Evolutionary conservation across 306 rosid species (phyloP).

Genomic region (Carpinus fangiana): DNA sequence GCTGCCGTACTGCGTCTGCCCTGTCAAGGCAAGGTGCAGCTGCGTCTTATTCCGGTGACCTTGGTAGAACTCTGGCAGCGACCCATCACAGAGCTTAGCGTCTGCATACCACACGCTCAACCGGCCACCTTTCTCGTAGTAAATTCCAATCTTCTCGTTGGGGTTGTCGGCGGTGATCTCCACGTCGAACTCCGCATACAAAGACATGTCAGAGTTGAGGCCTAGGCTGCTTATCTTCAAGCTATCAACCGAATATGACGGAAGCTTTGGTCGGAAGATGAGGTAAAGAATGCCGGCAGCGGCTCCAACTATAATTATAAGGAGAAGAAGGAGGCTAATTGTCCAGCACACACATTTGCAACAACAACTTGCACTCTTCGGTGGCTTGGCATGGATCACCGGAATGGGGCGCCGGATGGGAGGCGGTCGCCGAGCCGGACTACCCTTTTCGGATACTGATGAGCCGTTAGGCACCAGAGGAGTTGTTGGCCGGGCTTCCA

Average conservation of each 20-base stretch:
- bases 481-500: conserved; percentile 37
- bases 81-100: conserved; percentile 71
- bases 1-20: conserved; percentile 69
- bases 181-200: conserved; percentile 73
- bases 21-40: conserved; percentile 62
- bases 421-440: conserved; percentile 28
- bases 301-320: conserved; percentile 60
- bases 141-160: conserved; percentile 81
- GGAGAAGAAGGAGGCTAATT: conserved; percentile 43
- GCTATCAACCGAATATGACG: conserved; percentile 65
- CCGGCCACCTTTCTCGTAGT: conserved; percentile 72
- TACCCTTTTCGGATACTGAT: conserved; percentile 41
- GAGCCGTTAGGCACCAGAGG: conserved; percentile 44
- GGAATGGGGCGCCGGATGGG: conserved; percentile 33
- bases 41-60: conserved; percentile 78
- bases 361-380: conserved; percentile 40
- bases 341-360: conserved; percentile 78
- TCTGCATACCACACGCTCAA: conserved; percentile 74
- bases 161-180: conserved; percentile 76
- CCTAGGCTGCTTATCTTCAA: conserved; percentile 58
- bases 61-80: conserved; percentile 77
- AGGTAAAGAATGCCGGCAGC: conserved; percentile 55
- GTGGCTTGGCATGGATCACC: conserved; percentile 25
- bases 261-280: conserved; percentile 80
- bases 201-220: conserved; percentile 67